Conservation (phyloP, 768 basidiomycete species). For the Naematelia encephala region DNA sequence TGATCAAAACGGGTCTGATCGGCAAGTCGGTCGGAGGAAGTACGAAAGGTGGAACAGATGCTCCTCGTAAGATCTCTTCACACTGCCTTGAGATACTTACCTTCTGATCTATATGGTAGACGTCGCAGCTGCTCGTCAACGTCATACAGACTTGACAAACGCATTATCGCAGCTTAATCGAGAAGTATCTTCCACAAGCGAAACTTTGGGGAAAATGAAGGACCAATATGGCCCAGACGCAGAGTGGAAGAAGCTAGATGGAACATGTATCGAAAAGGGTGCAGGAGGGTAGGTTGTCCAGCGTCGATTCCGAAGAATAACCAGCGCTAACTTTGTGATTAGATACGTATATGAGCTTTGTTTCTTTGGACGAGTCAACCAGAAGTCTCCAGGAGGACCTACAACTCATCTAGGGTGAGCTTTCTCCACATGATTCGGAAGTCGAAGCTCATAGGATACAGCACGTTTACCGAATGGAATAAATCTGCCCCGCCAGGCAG, state of each 20-base stretch:
- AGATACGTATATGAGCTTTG: constrained; percentile 95
- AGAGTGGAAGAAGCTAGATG: constrained; percentile 94
- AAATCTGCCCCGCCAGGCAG: constrained; percentile 59
- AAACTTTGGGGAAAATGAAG: constrained; percentile 66
- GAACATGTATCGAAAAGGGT: constrained; percentile 72
- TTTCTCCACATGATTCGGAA: background rate
- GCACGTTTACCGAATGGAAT: constrained; percentile 74
- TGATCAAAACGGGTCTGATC: constrained; percentile 65
- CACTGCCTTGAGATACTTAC: background rate
- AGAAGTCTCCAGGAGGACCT: constrained; percentile 75
- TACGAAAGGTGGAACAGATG: constrained; percentile 4
- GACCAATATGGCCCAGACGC: constrained; percentile 68
- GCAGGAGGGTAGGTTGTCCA: constrained; percentile 73
- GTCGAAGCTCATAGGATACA: constrained; percentile 15
- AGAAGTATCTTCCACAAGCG: constrained; percentile 52
- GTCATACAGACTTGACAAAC: constrained; percentile 51
- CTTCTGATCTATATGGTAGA: constrained; percentile 26
- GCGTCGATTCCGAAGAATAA: background rate
- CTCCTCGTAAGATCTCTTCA: constrained; percentile 9
- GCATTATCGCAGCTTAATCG: constrained; percentile 63
- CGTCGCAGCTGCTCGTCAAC: constrained; percentile 46
- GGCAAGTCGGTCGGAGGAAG: constrained; percentile 25
- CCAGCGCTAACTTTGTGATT: background rate
- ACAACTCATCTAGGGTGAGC: constrained; percentile 78
- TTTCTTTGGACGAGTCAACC: constrained; percentile 80